These are phyloP conservation scores for Cyberlindnera maritima DNA, from an alignment of 805 yeast genomes.

Conservation along the genomic window DNA sequence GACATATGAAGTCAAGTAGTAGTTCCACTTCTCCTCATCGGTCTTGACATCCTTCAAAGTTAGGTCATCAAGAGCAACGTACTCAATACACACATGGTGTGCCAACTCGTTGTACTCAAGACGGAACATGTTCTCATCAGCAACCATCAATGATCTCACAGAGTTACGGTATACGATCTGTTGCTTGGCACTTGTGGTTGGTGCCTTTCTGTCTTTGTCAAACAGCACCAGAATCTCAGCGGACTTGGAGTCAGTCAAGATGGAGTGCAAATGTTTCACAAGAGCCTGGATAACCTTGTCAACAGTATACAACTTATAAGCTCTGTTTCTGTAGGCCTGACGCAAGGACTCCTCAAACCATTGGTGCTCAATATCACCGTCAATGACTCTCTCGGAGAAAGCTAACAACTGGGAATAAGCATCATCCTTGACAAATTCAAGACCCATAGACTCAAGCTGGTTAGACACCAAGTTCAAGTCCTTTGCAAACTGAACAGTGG, in stretches of 20 bases:
- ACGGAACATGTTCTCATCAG: constrained; percentile 92
- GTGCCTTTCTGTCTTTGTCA: constrained; percentile 71
- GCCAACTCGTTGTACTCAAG: constrained; percentile 61
- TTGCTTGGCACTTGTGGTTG: constrained; percentile 71
- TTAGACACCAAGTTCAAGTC: constrained; percentile 80
- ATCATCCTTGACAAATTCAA: constrained; percentile 64
- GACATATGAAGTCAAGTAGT: constrained; percentile 87
- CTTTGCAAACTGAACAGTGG: constrained; percentile 73
- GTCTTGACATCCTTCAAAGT: constrained; percentile 71
- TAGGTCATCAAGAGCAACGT: constrained; percentile 83
- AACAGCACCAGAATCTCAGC: constrained; percentile 77
- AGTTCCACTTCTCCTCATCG: constrained; percentile 84
- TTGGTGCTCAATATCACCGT: constrained; percentile 89
- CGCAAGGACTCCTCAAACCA: constrained; percentile 95
- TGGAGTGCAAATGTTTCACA: constrained; percentile 82
- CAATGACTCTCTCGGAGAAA: constrained; percentile 73
- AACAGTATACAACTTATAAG: constrained; percentile 87
- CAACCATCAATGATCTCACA: constrained; percentile 75
- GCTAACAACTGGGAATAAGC: constrained; percentile 77
- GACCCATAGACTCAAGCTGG: constrained; percentile 78
- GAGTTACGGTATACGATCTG: constrained; percentile 90
- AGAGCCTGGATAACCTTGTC: constrained; percentile 86
- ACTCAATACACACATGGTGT: constrained; percentile 65
- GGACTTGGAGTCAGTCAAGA: constrained; percentile 75
- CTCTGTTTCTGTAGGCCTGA: constrained; percentile 91